Evolutionary conservation across 2,329 filamentous ascomycete genomes (phyloP).

Genomic region (Onygena corvina): DNA sequence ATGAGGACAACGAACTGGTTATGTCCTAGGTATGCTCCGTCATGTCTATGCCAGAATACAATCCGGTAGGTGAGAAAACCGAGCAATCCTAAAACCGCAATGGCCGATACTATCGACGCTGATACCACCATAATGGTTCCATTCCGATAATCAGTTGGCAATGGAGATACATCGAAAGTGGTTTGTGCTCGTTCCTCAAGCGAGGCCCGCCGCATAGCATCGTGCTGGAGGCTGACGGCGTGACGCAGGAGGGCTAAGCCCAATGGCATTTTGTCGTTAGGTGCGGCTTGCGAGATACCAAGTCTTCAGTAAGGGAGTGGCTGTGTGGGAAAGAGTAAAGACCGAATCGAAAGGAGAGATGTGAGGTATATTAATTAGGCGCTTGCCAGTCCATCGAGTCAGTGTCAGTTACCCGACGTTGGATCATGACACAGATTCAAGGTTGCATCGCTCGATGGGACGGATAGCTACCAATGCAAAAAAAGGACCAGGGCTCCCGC

Average conservation of each 20-base stretch:
- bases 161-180: conserved; percentile 23
- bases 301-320: too few species aligned
- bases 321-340: neutral
- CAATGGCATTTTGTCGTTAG: too few species aligned
- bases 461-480: neutral
- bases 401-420: neutral
- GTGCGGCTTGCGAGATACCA: neutral
- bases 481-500: neutral
- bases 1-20: conserved; percentile 46
- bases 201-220: too few species aligned
- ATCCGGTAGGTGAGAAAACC: conserved; percentile 41
- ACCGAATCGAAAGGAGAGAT: neutral
- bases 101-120: conserved; percentile 37
- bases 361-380: neutral
- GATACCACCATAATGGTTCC: conserved; percentile 39
- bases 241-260: neutral
- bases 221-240: neutral
- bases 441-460: neutral
- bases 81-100: conserved; percentile 35
- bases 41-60: conserved; percentile 40
- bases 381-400: neutral
- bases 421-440: neutral
- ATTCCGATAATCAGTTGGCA: conserved; percentile 24
- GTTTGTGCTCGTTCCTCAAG: conserved; percentile 8
- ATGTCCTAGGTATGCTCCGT: conserved; percentile 40